Conservation (phyloP, 2,329 filamentous ascomycete genomes). For the Exophiala oligosperma region DNA sequence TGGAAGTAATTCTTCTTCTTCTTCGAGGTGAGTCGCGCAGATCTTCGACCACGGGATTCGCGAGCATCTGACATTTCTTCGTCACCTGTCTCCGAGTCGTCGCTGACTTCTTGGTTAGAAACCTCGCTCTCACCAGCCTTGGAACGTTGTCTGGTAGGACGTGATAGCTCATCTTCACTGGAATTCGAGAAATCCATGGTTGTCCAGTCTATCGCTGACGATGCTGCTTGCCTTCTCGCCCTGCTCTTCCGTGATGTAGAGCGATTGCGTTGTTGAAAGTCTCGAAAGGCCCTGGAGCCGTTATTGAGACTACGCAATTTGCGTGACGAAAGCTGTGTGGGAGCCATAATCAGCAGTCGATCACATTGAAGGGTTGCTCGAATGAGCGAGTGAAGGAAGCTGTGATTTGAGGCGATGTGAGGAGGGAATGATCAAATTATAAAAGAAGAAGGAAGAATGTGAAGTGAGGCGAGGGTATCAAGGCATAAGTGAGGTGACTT, state of each 20-base stretch:
- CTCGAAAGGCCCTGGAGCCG: slow-evolving; percentile 9
- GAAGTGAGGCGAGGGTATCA: neutral
- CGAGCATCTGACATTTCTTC: slow-evolving; percentile 15
- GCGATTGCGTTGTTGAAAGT: slow-evolving; percentile 5
- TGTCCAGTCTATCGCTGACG: slow-evolving; percentile 15
- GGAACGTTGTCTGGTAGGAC: slow-evolving; percentile 4
- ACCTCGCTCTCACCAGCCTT: slow-evolving; percentile 1
- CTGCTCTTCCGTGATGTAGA: slow-evolving; percentile 2
- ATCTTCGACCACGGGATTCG: slow-evolving; percentile 10
- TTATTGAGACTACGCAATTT: slow-evolving; percentile 18
- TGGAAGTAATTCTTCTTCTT: slow-evolving; percentile 4
- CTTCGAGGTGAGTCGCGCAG: slow-evolving; percentile 16
- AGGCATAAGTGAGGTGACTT: slow-evolving; percentile 20
- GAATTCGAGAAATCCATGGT: slow-evolving; percentile 24
- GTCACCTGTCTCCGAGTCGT: slow-evolving; percentile 6
- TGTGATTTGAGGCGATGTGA: neutral
- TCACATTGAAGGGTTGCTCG: neutral
- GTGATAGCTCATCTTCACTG: slow-evolving; percentile 11
- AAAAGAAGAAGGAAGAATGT: neutral
- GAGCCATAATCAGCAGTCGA: slow-evolving; percentile 7
- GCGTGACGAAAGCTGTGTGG: slow-evolving; percentile 15
- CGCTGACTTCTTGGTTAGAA: neutral
- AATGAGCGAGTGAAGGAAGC: neutral
- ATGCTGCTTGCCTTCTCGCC: neutral
- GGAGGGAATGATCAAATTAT: neutral